Evolutionary conservation across 441 rosid genomes (phyloP), one percentile per base, ranked within the genome.

Genomic region (Populus hybrid): DNA sequence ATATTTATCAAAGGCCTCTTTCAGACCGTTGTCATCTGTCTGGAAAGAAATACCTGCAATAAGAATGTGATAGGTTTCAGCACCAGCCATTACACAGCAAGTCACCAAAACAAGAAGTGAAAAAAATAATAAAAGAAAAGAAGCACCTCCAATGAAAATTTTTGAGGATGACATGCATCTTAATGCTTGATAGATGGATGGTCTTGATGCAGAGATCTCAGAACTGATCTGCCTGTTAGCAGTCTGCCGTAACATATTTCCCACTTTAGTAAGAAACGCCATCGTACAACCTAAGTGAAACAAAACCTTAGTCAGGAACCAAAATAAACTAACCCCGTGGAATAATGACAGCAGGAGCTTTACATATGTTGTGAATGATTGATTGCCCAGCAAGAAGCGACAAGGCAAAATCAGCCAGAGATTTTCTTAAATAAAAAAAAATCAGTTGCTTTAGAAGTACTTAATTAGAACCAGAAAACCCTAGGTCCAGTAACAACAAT

Each of bases 211-310:
- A 74, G 92, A 83, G 68, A 84, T 73, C 23, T 87, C 91, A 42
- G 78, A 79, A 77, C 42, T 82, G 35, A 88, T 82, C 40, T 87
- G 93, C 82, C 82, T 89, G 80, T 82, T 84, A 7, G 86, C 78
- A 2, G 91, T 78, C 85, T 94, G 97, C 89, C 85, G 88, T 63
- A 94, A 86, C 61, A 95, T 85, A 82, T 84, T 89, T 34, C 98
- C 97, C 38, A 89, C 81, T 84, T 87, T 95, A 78, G 93, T 82
- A 59, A 95, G 83, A 83, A 95, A 90, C 73, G 99, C 95, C 99
- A 95, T 95, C 78, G 46, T 53, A 50, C 18, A 76, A 81, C 82
- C 89, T 88, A 26, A 8, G 34, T 11, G 32, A 28, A 19, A 46
- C n/a, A 26, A 36, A 61, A 21, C 53, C 67, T 50, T 24, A 36